Percentiles rank a stretch among this genome's conserved stretches.
Evolutionary conservation across 352 stramenopile species (phyloP).

Genomic region (Globisporangium sylvaticum): DNA sequence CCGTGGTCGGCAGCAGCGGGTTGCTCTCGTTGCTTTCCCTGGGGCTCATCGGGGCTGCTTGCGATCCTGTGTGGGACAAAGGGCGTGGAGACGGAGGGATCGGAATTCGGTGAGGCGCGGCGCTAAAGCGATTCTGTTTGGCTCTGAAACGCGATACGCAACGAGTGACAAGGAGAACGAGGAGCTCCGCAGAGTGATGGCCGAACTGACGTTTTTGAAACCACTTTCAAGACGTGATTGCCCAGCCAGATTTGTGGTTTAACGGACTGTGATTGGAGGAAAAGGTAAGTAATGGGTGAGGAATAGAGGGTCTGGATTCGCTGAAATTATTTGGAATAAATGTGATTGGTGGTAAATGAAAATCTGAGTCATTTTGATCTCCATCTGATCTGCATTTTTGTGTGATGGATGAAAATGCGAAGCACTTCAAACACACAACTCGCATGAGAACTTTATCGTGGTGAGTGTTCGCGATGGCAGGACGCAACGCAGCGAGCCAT

Average conservation of each 20-base stretch:
- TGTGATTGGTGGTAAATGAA: background rate
- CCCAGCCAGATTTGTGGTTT: background rate
- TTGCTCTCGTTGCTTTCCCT: constrained; percentile 13
- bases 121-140: constrained; percentile 1
- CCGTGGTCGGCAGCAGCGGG: constrained; percentile 7
- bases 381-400: no score
- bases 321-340: background rate
- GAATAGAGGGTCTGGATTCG: background rate
- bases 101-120: background rate
- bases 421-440: background rate
- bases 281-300: background rate
- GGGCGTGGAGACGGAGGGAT: background rate
- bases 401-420: background rate
- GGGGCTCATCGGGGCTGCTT: background rate
- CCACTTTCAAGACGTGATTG: background rate
- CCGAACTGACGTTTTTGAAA: constrained; percentile 2
- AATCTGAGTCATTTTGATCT: background rate
- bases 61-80: background rate
- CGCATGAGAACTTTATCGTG: background rate
- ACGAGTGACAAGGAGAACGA: background rate
- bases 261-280: background rate
- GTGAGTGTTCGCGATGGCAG: background rate
- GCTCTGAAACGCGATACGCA: background rate
- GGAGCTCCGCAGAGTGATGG: background rate
- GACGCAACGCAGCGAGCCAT: background rate